A percentile compares a stretch with the other conserved stretches of the same genome.
Conservation (phyloP, 495 filamentous ascomycete species). For the Cercophora samala region DNA sequence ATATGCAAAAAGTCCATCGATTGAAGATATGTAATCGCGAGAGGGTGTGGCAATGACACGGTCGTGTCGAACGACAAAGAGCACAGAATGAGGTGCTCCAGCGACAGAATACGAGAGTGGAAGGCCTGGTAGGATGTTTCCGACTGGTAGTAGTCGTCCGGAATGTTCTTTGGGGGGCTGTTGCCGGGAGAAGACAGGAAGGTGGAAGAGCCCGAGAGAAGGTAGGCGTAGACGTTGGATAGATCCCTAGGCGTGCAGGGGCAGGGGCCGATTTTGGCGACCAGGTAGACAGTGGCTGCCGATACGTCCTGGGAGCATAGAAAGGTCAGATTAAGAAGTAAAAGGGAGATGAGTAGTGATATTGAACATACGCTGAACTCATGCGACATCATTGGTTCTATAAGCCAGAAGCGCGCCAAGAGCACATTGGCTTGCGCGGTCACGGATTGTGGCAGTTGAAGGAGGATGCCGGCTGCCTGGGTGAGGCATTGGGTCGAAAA, state of each 20-base stretch:
- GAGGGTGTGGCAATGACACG: slow-evolving; percentile 76
- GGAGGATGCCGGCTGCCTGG: slow-evolving; percentile 81
- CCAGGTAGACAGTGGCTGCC: slow-evolving; percentile 75
- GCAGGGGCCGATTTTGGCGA: slow-evolving; percentile 75
- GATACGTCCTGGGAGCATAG: slow-evolving; percentile 63
- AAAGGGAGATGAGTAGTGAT: background rate
- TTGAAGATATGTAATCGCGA: slow-evolving; percentile 92
- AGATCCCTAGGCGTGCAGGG: slow-evolving; percentile 75
- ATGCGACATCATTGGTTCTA: slow-evolving; percentile 42
- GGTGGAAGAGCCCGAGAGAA: slow-evolving; percentile 64
- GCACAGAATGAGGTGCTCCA: slow-evolving; percentile 72
- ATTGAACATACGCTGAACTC: slow-evolving; percentile 45
- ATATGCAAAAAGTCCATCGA: slow-evolving; percentile 61
- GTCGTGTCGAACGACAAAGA: slow-evolving; percentile 78
- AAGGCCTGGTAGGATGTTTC: slow-evolving; percentile 65
- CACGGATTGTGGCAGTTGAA: slow-evolving; percentile 82
- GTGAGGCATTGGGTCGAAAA: slow-evolving; percentile 72
- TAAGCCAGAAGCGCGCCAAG: slow-evolving; percentile 82
- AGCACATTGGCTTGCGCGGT: slow-evolving; percentile 87
- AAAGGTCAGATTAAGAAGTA: slow-evolving; percentile 7
- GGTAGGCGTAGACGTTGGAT: slow-evolving; percentile 78
- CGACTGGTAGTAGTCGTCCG: slow-evolving; percentile 66
- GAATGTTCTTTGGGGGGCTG: slow-evolving; percentile 37
- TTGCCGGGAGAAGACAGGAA: slow-evolving; percentile 50
- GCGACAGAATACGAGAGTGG: slow-evolving; percentile 59